Conservation (phyloP, 768 basidiomycete species). For the Clavaria fumosa region DNA sequence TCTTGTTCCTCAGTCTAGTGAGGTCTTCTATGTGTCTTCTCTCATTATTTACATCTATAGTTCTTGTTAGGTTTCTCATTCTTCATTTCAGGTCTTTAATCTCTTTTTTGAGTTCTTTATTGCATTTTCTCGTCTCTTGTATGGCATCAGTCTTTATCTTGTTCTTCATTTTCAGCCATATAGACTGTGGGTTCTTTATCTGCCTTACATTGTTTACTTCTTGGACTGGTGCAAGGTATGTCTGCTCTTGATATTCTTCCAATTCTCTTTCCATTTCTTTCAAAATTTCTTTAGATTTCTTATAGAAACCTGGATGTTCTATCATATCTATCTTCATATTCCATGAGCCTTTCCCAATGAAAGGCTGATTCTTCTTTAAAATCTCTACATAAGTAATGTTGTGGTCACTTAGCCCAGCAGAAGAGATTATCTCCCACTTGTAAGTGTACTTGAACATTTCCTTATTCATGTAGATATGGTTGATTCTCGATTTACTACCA, state of each 20-base stretch:
- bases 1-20: background rate
- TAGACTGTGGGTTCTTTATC: background rate
- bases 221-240: background rate
- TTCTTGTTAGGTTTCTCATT: background rate
- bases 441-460: slow-evolving; percentile 4
- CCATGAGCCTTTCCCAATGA: slow-evolving; percentile 21
- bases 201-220: background rate
- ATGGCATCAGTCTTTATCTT: background rate
- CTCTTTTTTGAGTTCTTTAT: no score
- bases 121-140: background rate
- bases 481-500: slow-evolving; percentile 16
- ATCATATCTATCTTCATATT: slow-evolving; percentile 12
- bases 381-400: slow-evolving; percentile 15
- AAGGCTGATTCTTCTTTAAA: slow-evolving; percentile 12
- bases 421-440: slow-evolving; percentile 16
- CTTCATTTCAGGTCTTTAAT: background rate
- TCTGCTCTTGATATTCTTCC: background rate
- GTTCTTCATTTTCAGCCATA: background rate
- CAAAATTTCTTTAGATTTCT: slow-evolving; percentile 4
- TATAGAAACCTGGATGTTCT: slow-evolving; percentile 12
- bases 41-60: background rate
- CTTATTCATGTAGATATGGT: slow-evolving; percentile 20
- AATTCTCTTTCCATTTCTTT: background rate
- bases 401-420: slow-evolving; percentile 18
- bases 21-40: background rate